Evolutionary conservation across 2,329 filamentous ascomycete species (phyloP), one percentile per base, ranked within the genome.

Genomic region (Microsporum canis): DNA sequence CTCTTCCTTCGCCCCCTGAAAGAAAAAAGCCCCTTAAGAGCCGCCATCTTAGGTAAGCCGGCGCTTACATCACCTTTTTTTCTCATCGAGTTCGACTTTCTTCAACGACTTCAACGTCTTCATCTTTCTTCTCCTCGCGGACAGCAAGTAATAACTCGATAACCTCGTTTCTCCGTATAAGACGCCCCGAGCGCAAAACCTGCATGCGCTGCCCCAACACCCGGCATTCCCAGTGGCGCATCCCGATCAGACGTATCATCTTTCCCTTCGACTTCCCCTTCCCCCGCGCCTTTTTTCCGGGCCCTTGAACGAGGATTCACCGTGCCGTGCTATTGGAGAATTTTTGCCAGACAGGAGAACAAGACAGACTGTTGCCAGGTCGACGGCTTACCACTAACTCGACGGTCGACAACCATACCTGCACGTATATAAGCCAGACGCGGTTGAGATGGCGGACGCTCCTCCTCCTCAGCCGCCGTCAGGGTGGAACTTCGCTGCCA

Each of bases 401-500:
- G 17, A 23, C 39, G 17, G 39, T 39, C 10, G 43, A 8, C 43
- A 17, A 47, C 17, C 17, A 23, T 12, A 61, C 64, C 57, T 29
- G 41, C 56, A 55, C 17, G 41, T 34, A 43, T 55, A 53, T 55
- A 39, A 23, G 41, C 10, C 7, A n/a, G 8, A 12, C 43, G 45
- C 45, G 45, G 23, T 27, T 58, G 64, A 63, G 62, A 76, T 76
- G 74, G 73, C 74, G 58, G 72, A 76, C 62, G 74, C 73, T 58
- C 73, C 73, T 66, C 70, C 73, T 60, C 71, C 73, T 61, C 70
- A 59, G 49, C 58, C 62, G 14, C 58, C 73, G 65, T 70, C 73
- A 43, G 70, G 72, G 31, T 76, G 74, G 73, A 76, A 70, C 65
- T 69, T 76, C 67, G 65, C 68, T 61, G 68, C 66, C 58, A 74